phyloP scores from a whole-genome alignment of 2,329 filamentous ascomycete species.

The Apiospora phragmitis region DNA sequence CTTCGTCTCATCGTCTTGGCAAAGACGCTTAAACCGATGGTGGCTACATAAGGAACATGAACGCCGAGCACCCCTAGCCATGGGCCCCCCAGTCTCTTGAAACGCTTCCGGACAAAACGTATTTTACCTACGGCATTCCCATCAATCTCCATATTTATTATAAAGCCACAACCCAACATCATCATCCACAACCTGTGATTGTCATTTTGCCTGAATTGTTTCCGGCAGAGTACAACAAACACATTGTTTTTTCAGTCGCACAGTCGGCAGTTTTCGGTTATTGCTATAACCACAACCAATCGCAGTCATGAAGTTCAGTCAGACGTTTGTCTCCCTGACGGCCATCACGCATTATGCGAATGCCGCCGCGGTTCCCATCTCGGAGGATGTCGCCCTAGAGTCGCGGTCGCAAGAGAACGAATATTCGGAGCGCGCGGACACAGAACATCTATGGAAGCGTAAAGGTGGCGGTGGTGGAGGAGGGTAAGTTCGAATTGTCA shows the following conservation, averaged over 20 bases:
- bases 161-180: neutral
- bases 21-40: neutral
- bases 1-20: neutral
- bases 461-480: conserved; percentile 60
- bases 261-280: too few relatives aligned
- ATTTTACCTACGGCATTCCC: neutral
- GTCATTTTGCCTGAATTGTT: neutral
- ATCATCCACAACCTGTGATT: neutral
- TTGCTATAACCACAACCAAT: neutral
- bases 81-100: neutral
- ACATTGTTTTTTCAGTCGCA: neutral
- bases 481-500: conserved; percentile 32
- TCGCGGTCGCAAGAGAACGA: conserved; percentile 19
- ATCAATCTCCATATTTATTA: neutral
- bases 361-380: conserved; percentile 22
- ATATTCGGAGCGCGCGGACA: conserved; percentile 22
- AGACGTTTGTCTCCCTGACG: conserved; percentile 24
- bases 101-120: neutral
- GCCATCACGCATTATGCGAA: conserved; percentile 21
- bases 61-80: neutral
- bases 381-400: conserved; percentile 21
- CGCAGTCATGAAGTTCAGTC: conserved; percentile 27
- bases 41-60: neutral
- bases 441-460: conserved; percentile 57
- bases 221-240: neutral